These are phyloP conservation scores for Ustilago bromivora DNA, from an alignment of 1,284 basidiomycete species.

Conservation along the genomic window DNA sequence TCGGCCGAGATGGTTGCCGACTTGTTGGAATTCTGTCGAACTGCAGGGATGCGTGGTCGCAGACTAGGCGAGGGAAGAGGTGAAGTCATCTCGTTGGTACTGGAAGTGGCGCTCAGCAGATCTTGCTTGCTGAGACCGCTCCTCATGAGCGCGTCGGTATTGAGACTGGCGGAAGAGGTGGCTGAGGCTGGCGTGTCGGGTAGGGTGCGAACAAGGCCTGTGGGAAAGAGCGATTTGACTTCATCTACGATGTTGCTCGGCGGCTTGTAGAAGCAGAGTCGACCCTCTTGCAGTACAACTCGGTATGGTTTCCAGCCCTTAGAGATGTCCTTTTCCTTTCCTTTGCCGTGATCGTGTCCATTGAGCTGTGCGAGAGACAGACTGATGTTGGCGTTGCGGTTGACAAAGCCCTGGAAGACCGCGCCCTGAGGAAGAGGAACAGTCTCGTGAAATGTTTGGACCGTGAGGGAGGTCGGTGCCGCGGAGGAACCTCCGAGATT, in stretches of 20 bases:
- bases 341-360: conserved; percentile 41
- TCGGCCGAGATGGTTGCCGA: neutral
- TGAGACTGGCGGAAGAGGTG: conserved; percentile 25
- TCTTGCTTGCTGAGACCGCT: conserved; percentile 60
- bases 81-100: conserved; percentile 35
- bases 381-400: conserved; percentile 61
- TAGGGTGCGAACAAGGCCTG: conserved; percentile 30
- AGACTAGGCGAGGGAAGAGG: conserved; percentile 30
- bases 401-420: conserved; percentile 58
- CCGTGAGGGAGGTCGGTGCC: conserved; percentile 9
- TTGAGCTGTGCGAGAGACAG: conserved; percentile 55
- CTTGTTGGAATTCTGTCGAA: conserved; percentile 30
- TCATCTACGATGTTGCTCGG: conserved; percentile 61
- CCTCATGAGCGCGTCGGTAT: conserved; percentile 43
- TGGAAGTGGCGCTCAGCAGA: conserved; percentile 57
- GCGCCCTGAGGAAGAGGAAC: conserved; percentile 52
- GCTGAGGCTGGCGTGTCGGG: conserved; percentile 27
- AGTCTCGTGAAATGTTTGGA: conserved; percentile 21
- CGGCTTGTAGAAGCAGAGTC: conserved; percentile 66
- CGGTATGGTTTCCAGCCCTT: conserved; percentile 69
- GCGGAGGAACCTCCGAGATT: conserved; percentile 20
- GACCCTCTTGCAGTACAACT: conserved; percentile 60
- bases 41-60: conserved; percentile 26
- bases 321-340: conserved; percentile 60
- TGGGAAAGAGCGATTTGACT: conserved; percentile 60